These are phyloP conservation scores for Glutinoglossum americanum DNA, from an alignment of 495 filamentous ascomycete genomes.

Conservation along the genomic window DNA sequence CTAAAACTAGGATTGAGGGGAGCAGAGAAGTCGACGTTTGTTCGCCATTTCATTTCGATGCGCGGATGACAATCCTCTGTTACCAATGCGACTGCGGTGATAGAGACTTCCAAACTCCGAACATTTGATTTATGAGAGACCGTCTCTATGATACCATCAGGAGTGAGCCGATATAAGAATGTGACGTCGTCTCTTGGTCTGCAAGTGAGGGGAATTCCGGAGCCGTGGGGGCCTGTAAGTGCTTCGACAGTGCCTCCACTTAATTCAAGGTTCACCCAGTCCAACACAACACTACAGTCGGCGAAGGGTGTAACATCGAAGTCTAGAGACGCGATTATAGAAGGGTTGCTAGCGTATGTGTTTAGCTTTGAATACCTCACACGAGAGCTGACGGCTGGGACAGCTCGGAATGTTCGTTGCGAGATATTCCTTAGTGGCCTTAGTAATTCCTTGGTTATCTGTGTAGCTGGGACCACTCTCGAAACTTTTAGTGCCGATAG, in stretches of 20 bases:
- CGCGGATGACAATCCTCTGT: conserved; percentile 44
- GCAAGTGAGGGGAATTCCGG: conserved; percentile 43
- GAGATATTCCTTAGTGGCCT: conserved; percentile 39
- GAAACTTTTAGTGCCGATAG: conserved; percentile 65
- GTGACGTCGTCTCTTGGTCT: conserved; percentile 69
- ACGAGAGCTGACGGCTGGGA: conserved; percentile 63
- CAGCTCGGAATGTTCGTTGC: conserved; percentile 44
- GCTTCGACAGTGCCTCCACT: conserved; percentile 46
- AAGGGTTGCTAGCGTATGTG: conserved; percentile 36
- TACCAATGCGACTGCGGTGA: conserved; percentile 43
- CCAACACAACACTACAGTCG: conserved; percentile 45
- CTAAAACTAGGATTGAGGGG: conserved; percentile 39
- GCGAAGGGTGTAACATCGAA: conserved; percentile 73
- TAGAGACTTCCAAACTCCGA: conserved; percentile 36
- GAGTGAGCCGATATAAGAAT: conserved; percentile 58
- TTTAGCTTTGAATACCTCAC: conserved; percentile 60
- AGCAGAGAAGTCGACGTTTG: conserved; percentile 62
- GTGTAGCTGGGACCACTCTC: conserved; percentile 44
- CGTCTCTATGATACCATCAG: conserved; percentile 34
- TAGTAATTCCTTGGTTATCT: conserved; percentile 33
- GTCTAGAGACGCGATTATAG: conserved; percentile 63
- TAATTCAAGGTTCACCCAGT: conserved; percentile 41
- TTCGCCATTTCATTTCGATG: conserved; percentile 63
- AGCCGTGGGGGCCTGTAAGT: conserved; percentile 34
- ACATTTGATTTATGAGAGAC: conserved; percentile 13